phyloP scores from a whole-genome alignment of 352 stramenopile species.

The Globisporangium cystogenes region DNA sequence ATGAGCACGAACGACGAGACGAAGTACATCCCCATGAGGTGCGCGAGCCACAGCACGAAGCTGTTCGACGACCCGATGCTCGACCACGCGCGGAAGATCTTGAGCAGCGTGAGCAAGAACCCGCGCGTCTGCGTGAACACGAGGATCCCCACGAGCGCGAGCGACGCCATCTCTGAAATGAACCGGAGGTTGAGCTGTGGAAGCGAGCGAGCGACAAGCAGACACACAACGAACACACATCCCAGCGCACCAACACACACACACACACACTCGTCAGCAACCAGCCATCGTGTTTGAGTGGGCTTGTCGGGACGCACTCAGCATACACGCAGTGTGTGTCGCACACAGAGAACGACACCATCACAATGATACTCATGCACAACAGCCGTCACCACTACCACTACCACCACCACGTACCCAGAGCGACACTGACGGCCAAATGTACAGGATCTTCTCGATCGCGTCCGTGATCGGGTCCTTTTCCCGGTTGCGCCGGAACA shows the following conservation, averaged over 20 bases:
- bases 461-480: conserved; percentile 81
- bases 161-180: conserved; percentile 71
- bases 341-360: too few relatives aligned
- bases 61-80: conserved; percentile 81
- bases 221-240: background rate
- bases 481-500: conserved; percentile 72
- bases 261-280: background rate
- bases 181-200: conserved; percentile 81
- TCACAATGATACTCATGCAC: too few relatives aligned
- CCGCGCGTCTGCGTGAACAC: conserved; percentile 81
- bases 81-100: conserved; percentile 79
- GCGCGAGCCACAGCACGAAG: conserved; percentile 74
- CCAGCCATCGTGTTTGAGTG: too few relatives aligned
- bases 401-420: conserved; percentile 31
- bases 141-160: conserved; percentile 73
- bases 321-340: too few relatives aligned
- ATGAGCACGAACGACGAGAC: conserved; percentile 86
- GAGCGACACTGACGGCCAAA: conserved; percentile 68
- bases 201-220: background rate
- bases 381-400: too few relatives aligned
- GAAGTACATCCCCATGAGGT: conserved; percentile 88
- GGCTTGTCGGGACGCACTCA: too few relatives aligned
- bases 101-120: conserved; percentile 70
- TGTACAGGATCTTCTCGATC: conserved; percentile 78
- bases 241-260: background rate